Conservation (phyloP, 2,329 filamentous ascomycete species). For the Byssothecium circinans region DNA sequence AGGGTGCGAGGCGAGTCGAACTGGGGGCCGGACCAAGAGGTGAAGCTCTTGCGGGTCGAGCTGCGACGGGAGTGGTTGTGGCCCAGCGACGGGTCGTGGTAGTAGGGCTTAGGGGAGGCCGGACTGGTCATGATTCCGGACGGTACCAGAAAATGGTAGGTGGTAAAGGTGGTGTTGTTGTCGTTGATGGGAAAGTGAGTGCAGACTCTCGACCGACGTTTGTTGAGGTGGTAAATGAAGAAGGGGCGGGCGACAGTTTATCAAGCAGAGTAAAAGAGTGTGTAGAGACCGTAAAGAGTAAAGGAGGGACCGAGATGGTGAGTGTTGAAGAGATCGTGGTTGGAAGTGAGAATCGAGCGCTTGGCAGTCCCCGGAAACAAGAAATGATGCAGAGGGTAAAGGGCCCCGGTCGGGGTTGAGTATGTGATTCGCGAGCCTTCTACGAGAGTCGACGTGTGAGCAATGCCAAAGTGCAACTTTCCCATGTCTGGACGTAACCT, state of each 20-base stretch:
- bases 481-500: constrained; percentile 22
- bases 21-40: constrained; percentile 22
- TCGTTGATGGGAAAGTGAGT: background rate
- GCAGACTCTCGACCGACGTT: background rate
- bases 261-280: background rate
- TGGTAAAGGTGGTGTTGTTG: background rate
- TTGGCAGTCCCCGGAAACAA: constrained; percentile 23
- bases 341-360: constrained; percentile 27
- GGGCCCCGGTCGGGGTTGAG: background rate
- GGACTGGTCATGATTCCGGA: constrained; percentile 21
- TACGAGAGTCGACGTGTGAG: background rate
- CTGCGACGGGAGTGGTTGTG: constrained; percentile 24
- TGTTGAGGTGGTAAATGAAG: background rate
- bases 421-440: constrained; percentile 8
- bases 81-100: constrained; percentile 22
- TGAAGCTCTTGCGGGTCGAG: constrained; percentile 32
- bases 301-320: constrained; percentile 8
- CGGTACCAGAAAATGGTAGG: background rate
- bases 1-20: constrained; percentile 33
- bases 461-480: constrained; percentile 21
- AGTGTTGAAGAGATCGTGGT: constrained; percentile 23
- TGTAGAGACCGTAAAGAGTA: background rate
- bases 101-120: constrained; percentile 21
- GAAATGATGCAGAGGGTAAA: constrained; percentile 23
- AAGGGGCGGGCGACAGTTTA: background rate